Evolutionary conservation across 805 yeast species (phyloP).

Genomic region (Ogataea allantospora): DNA sequence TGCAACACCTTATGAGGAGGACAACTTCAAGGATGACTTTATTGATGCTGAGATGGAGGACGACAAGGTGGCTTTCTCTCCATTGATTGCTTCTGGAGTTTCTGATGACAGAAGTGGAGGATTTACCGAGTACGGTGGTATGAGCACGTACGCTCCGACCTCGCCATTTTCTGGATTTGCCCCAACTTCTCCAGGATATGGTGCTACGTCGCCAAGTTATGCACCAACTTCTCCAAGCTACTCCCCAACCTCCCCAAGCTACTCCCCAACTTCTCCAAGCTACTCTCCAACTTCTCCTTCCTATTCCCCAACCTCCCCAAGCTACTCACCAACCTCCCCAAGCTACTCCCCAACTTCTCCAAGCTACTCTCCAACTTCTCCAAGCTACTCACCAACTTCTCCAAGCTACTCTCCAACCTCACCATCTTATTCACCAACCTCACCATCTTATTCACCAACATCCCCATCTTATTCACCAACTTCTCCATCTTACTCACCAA

Average conservation of each 20-base stretch:
- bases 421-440: conserved; percentile 74
- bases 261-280: conserved; percentile 66
- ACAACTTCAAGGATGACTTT: conserved; percentile 62
- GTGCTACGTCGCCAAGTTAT: conserved; percentile 64
- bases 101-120: conserved; percentile 77
- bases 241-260: conserved; percentile 68
- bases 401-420: conserved; percentile 79
- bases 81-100: conserved; percentile 83
- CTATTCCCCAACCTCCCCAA: conserved; percentile 74
- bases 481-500: conserved; percentile 69
- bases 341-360: conserved; percentile 75
- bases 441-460: conserved; percentile 61
- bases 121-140: conserved; percentile 83
- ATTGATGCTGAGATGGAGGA: conserved; percentile 44
- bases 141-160: conserved; percentile 44
- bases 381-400: conserved; percentile 66
- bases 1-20: conserved; percentile 85
- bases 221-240: conserved; percentile 73
- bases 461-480: conserved; percentile 64
- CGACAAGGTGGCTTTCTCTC: conserved; percentile 82
- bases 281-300: conserved; percentile 64
- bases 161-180: conserved; percentile 53
- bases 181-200: conserved; percentile 52
- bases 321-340: conserved; percentile 62
- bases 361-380: conserved; percentile 66